Percentiles rank a stretch among this genome's conserved stretches.
Evolutionary conservation across 768 basidiomycete genomes (phyloP).

Genomic region (Piloderma croceum): DNA sequence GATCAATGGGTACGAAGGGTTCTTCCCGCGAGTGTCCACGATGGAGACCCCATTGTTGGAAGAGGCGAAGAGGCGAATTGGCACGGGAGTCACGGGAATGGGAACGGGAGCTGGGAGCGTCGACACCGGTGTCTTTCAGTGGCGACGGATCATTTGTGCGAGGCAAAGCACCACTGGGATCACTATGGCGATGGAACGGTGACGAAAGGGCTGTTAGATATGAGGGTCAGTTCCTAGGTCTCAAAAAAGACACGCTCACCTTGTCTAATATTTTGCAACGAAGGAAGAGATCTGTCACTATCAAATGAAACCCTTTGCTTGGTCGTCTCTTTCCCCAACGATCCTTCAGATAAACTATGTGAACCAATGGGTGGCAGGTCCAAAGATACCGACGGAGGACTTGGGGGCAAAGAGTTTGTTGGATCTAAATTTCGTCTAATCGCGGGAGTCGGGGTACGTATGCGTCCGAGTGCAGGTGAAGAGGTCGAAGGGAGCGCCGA

Average conservation of each 20-base stretch:
- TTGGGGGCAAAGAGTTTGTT: slow-evolving; percentile 38
- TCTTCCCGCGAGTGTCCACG: slow-evolving; percentile 46
- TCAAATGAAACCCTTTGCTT: slow-evolving; percentile 53
- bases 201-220: slow-evolving; percentile 23
- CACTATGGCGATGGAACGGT: slow-evolving; percentile 28
- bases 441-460: slow-evolving; percentile 28
- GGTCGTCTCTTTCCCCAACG: slow-evolving; percentile 38
- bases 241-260: slow-evolving; percentile 23
- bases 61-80: slow-evolving; percentile 54
- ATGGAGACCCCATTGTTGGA: slow-evolving; percentile 49
- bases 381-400: slow-evolving; percentile 11
- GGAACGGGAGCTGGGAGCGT: slow-evolving; percentile 25
- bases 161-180: slow-evolving; percentile 30
- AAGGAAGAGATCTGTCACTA: slow-evolving; percentile 40
- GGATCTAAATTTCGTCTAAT: slow-evolving; percentile 35
- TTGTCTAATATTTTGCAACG: slow-evolving; percentile 35
- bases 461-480: slow-evolving; percentile 28
- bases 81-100: slow-evolving; percentile 40
- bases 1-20: slow-evolving; percentile 52
- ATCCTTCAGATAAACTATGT: slow-evolving; percentile 31
- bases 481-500: slow-evolving; percentile 32
- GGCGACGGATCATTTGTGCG: slow-evolving; percentile 24
- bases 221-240: background rate
- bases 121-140: slow-evolving; percentile 6
- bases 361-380: slow-evolving; percentile 7